Conservation (phyloP, 495 filamentous ascomycete species). For the Aspergillus cristatus region DNA sequence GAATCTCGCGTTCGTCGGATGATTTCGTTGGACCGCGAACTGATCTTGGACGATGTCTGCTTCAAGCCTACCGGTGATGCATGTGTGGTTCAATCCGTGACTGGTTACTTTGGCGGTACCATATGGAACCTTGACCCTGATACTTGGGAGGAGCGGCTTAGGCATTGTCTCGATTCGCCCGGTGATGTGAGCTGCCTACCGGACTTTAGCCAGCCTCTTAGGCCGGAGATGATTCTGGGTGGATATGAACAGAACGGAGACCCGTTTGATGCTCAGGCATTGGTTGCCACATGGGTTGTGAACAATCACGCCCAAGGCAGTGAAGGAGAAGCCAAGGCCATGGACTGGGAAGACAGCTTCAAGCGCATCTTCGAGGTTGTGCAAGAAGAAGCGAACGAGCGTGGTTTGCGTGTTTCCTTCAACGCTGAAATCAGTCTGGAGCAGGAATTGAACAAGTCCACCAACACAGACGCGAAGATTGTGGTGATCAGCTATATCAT, state of each 20-base stretch:
- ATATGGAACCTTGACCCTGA: slow-evolving; percentile 50
- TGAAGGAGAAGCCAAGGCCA: slow-evolving; percentile 55
- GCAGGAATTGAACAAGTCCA: slow-evolving; percentile 87
- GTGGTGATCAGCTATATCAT: slow-evolving; percentile 94
- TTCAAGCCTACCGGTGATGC: slow-evolving; percentile 84
- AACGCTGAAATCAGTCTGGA: slow-evolving; percentile 90
- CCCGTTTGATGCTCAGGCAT: slow-evolving; percentile 64
- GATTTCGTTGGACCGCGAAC: slow-evolving; percentile 52
- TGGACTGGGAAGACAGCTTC: slow-evolving; percentile 82
- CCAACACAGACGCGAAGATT: slow-evolving; percentile 96
- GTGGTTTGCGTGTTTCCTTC: slow-evolving; percentile 81
- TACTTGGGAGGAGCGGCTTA: slow-evolving; percentile 60
- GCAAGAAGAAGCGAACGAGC: slow-evolving; percentile 68
- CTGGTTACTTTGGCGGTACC: slow-evolving; percentile 71
- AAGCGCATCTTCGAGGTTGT: slow-evolving; percentile 58
- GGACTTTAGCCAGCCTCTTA: slow-evolving; percentile 74
- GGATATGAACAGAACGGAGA: slow-evolving; percentile 60
- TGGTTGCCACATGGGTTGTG: slow-evolving; percentile 94
- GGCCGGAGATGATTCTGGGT: slow-evolving; percentile 77
- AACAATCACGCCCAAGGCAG: slow-evolving; percentile 75
- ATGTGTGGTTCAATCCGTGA: slow-evolving; percentile 86
- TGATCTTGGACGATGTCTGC: slow-evolving; percentile 74
- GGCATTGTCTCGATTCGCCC: slow-evolving; percentile 64
- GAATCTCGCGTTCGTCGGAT: slow-evolving; percentile 64
- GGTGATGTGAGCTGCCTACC: slow-evolving; percentile 67